A percentile compares a stretch with the other conserved stretches of the same genome.
phyloP scores from a whole-genome alignment of 225 moss, liverwort and hornwort genomes.

The Sphagnum tenellum region DNA sequence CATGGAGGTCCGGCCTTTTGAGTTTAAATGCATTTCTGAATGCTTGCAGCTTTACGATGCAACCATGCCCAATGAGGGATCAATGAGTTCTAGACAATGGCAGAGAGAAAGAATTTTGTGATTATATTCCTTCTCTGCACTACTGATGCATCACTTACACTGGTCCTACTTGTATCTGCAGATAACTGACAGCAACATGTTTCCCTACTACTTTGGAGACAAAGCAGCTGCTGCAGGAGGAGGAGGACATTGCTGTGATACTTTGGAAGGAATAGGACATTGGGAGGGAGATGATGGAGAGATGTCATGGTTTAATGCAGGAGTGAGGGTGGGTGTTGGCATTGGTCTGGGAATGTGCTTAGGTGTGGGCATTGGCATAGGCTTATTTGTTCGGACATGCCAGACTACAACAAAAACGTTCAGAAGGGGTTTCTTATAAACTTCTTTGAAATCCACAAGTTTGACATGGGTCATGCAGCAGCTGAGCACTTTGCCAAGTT shows the following conservation, averaged over 20 bases:
- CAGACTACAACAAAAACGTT: constrained; percentile 52
- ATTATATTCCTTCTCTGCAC: too few species aligned
- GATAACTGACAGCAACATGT: too few species aligned
- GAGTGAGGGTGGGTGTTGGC: constrained; percentile 51
- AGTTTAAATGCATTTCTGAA: too few species aligned
- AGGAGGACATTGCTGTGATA: constrained; percentile 20
- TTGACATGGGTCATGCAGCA: too few species aligned
- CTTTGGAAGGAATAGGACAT: constrained; percentile 32
- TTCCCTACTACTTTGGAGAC: constrained; percentile 9
- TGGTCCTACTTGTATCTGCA: too few species aligned
- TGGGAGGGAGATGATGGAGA: constrained; percentile 45
- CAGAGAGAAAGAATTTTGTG: too few species aligned
- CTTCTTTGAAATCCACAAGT: neutral
- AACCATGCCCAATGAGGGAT: too few species aligned
- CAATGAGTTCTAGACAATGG: too few species aligned
- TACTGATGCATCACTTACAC: too few species aligned
- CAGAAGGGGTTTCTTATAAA: constrained; percentile 43
- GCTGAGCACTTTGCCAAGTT: too few species aligned
- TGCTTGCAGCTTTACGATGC: too few species aligned
- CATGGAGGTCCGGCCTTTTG: too few species aligned
- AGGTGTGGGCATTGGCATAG: constrained; percentile 52
- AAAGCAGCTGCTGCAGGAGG: constrained; percentile 21
- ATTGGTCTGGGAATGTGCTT: constrained; percentile 54
- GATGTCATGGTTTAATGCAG: constrained; percentile 57
- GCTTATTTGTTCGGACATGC: constrained; percentile 50